Evolutionary conservation across 1,139 yeast species (phyloP).

Genomic region (Kodamaea ohmeri): DNA sequence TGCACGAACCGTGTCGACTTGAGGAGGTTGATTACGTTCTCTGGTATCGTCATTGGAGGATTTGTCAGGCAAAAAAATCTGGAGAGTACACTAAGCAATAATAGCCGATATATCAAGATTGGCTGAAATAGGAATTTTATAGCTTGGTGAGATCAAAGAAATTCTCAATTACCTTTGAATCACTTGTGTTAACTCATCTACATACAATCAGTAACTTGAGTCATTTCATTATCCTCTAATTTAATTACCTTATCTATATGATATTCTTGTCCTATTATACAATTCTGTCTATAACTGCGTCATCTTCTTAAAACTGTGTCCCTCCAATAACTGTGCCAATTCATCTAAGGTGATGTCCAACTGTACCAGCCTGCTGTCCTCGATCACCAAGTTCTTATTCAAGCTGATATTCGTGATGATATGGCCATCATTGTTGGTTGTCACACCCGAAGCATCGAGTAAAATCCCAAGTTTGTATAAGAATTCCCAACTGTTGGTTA

Average conservation of each 20-base stretch:
- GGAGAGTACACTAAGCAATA: too few species aligned
- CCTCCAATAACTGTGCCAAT: slow-evolving; percentile 32
- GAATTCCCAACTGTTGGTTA: slow-evolving; percentile 56
- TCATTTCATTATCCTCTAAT: neutral
- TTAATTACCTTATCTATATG: neutral
- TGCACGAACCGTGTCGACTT: slow-evolving; percentile 69
- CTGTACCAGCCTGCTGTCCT: slow-evolving; percentile 48
- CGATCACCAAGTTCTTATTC: slow-evolving; percentile 33
- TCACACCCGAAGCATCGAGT: slow-evolving; percentile 33
- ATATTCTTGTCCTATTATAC: neutral
- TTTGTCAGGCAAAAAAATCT: neutral
- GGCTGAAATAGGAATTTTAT: too few species aligned
- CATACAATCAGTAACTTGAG: too few species aligned
- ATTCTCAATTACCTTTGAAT: too few species aligned
- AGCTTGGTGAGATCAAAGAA: too few species aligned
- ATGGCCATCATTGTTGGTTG: slow-evolving; percentile 35
- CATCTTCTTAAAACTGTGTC: slow-evolving; percentile 30
- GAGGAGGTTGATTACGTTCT: slow-evolving; percentile 51
- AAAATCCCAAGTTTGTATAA: slow-evolving; percentile 38
- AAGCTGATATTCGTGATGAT: slow-evolving; percentile 30
- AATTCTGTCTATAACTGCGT: slow-evolving; percentile 21
- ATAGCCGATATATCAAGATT: too few species aligned
- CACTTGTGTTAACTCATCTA: too few species aligned
- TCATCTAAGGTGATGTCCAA: slow-evolving; percentile 48
- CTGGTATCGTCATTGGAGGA: slow-evolving; percentile 39